Evolutionary conservation across 2,329 filamentous ascomycete genomes (phyloP).

Genomic region (Trichoderma atroviride): DNA sequence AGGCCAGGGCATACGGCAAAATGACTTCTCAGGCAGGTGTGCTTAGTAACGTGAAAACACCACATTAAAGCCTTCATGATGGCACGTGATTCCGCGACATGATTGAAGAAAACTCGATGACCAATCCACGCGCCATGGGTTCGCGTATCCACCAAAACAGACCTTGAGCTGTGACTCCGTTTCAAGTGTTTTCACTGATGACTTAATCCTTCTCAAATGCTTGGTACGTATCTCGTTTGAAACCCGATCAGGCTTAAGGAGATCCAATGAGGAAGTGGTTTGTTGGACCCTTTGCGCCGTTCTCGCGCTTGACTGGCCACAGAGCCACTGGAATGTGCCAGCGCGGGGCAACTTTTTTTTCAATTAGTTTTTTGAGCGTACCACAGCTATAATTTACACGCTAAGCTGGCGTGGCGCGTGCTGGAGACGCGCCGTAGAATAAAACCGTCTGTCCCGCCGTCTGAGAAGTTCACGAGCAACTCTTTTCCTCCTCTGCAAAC

Average conservation of each 20-base stretch:
- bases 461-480: constrained; percentile 15
- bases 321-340: constrained; percentile 20
- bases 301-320: constrained; percentile 24
- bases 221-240: constrained; percentile 15
- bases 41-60: constrained; percentile 9
- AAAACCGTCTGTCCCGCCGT: constrained; percentile 40
- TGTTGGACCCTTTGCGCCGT: constrained; percentile 5
- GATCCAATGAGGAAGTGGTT: constrained; percentile 17
- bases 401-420: constrained; percentile 42
- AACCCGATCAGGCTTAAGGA: constrained; percentile 20
- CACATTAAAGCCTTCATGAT: not conserved
- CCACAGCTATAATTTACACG: constrained; percentile 36
- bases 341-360: constrained; percentile 23
- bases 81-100: constrained; percentile 23
- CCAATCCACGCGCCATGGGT: constrained; percentile 23
- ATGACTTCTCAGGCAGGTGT: not conserved
- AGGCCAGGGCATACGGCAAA: not conserved
- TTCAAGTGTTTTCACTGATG: not conserved
- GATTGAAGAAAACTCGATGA: constrained; percentile 1
- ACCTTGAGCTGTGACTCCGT: not conserved
- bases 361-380: constrained; percentile 24
- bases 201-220: not conserved
- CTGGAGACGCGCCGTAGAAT: constrained; percentile 41
- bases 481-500: constrained; percentile 27
- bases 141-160: constrained; percentile 26